A percentile compares a stretch with the other conserved stretches of the same genome.
These are phyloP conservation scores for Dalbergia cochinchinensis DNA, from an alignment of 306 rosid genomes.

Conservation along the genomic window DNA sequence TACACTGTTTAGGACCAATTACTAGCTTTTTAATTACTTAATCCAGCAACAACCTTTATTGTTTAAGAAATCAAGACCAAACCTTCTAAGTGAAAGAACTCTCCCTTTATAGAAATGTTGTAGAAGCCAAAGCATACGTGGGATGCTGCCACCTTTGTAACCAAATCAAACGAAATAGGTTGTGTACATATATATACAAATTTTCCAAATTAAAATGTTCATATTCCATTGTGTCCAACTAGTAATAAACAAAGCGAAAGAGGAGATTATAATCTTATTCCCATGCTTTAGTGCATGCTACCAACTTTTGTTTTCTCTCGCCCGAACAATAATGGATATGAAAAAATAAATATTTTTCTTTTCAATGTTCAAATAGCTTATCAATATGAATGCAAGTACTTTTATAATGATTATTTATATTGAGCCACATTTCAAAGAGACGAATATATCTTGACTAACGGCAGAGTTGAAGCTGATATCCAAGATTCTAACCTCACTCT, in stretches of 20 bases:
- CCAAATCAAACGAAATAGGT: neutral
- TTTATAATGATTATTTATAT: neutral
- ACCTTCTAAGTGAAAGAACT: neutral
- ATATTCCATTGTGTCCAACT: too few relatives aligned
- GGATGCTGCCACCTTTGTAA: neutral
- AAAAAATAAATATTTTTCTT: too few relatives aligned
- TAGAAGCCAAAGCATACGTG: neutral
- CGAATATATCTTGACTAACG: neutral
- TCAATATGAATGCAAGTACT: neutral
- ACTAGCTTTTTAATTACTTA: neutral
- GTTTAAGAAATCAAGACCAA: constrained; percentile 3
- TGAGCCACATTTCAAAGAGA: neutral
- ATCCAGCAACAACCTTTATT: constrained; percentile 22
- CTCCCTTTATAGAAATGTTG: neutral
- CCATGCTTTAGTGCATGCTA: neutral
- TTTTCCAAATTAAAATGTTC: neutral
- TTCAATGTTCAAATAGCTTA: neutral
- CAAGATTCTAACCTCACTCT: neutral
- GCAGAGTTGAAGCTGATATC: neutral
- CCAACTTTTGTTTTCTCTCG: too few relatives aligned
- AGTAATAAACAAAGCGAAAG: too few relatives aligned
- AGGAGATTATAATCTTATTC: neutral
- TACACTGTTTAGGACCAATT: neutral
- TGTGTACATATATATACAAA: too few relatives aligned
- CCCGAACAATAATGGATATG: too few relatives aligned